Conservation (phyloP, 805 yeast genomes). For the Candida sonorensis region DNA sequence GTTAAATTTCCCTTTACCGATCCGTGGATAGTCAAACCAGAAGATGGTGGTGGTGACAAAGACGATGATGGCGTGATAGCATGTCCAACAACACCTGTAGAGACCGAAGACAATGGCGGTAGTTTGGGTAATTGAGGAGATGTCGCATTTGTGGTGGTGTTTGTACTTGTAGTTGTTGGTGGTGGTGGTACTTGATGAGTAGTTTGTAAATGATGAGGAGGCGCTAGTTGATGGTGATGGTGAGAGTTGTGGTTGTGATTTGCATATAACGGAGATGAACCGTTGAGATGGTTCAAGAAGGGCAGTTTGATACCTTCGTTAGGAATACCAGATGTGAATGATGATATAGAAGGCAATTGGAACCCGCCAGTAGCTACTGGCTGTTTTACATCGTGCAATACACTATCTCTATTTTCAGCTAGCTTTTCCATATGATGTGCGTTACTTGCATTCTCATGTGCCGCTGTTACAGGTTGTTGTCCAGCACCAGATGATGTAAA, state of each 20-base stretch:
- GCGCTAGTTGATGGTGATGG: no score
- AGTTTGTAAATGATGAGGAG: no score
- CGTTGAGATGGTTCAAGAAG: constrained; percentile 5
- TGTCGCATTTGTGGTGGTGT: not conserved
- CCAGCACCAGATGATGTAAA: no score
- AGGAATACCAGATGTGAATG: constrained; percentile 13
- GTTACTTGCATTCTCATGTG: no score
- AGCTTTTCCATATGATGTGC: constrained; percentile 1
- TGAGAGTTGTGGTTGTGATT: no score
- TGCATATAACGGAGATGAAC: no score
- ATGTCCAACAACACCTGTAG: no score
- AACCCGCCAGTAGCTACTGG: constrained; percentile 17
- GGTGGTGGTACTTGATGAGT: no score
- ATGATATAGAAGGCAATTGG: constrained; percentile 35
- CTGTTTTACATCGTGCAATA: no score
- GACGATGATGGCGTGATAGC: constrained; percentile 1
- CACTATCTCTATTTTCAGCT: constrained; percentile 4
- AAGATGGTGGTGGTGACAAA: constrained; percentile 3
- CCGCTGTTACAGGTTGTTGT: no score
- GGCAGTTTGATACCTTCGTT: constrained; percentile 11
- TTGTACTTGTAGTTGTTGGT: no score
- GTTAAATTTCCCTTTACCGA: no score
- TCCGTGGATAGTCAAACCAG: constrained; percentile 1
- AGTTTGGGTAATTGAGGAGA: constrained; percentile 1
- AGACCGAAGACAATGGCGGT: constrained; percentile 1